Base-by-base conservation (phyloP, 768 basidiomycete genomes). In the Leccinellum rugosiceps region DNA sequence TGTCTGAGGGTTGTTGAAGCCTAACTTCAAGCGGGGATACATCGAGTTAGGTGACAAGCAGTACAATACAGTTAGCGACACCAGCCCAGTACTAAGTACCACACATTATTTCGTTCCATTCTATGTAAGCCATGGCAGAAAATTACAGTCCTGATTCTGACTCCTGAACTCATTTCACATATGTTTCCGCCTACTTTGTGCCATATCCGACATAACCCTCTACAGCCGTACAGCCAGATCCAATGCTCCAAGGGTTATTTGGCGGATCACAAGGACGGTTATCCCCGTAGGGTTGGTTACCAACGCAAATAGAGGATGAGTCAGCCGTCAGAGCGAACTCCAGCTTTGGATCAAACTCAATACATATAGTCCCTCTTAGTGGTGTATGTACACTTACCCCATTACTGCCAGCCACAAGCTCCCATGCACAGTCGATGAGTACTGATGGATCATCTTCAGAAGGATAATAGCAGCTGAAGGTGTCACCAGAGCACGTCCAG, bases 391-490 rank as follows among this genome's bases (percentile, higher is more conserved):
- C 9, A 23, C 55, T 25, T 17, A 56, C 52, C 4, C 10, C 15
- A 25, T 38, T 19, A 31, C 34, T 25, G 9, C 17, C 17, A 41
- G 17, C 9, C 8, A 10, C 38, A 13, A 43, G 41, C 17, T 19
- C 43, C 25, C 47, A 60, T 23, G 52, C 38, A 23, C 59, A 60
- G 11, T 47, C 47, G 13, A 30, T 54, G 57, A 59, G 55, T 8
- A 52, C 51, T 14, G 58, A 58, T 10, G 58, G 58, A 30, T 60
- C 43, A 23, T 58, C 51, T 31, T 58, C 59, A 2, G 52, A 60
- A 13, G 58, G 58, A 25, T 60, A 60, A 38, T 60, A 60, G 10
- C 59, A 60, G 9, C 49, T 60, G 26, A 60, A 45, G 26, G 43
- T 35, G 26, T 45, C n/a, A 32, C 43, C 59, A 1, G 58, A 55